Conservation (phyloP, 2,329 filamentous ascomycete species). For the Zasmidium cellare region DNA sequence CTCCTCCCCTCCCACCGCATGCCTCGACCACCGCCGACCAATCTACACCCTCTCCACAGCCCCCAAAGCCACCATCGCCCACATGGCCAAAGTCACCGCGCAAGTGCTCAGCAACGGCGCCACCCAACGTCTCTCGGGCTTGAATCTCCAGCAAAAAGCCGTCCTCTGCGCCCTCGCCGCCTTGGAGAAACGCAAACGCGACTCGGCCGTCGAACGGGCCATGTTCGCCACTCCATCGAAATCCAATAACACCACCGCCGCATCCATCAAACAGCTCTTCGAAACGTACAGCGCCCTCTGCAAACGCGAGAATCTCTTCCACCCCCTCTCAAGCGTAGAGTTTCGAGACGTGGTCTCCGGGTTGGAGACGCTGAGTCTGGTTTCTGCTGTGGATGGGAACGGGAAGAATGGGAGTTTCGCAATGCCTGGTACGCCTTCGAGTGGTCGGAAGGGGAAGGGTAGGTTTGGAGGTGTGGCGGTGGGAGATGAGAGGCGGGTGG, state of each 20-base stretch:
- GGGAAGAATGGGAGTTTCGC: constrained; percentile 69
- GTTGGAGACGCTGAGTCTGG: constrained; percentile 81
- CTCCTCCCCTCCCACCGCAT: constrained; percentile 54
- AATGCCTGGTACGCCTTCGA: constrained; percentile 61
- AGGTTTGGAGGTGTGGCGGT: constrained; percentile 41
- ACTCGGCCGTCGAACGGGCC: constrained; percentile 31
- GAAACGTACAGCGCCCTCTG: constrained; percentile 82
- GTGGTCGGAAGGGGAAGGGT: constrained; percentile 60
- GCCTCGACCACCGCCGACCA: constrained; percentile 39
- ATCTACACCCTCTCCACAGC: constrained; percentile 72
- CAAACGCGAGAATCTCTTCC: constrained; percentile 81
- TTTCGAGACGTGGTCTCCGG: constrained; percentile 91
- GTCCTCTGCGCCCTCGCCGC: constrained; percentile 85
- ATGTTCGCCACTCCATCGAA: constrained; percentile 45
- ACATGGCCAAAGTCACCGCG: constrained; percentile 88
- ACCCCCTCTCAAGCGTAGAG: constrained; percentile 85
- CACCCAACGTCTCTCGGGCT: constrained; percentile 75
- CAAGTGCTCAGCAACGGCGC: constrained; percentile 89
- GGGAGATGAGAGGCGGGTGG: constrained; percentile 61
- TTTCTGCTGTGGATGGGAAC: constrained; percentile 72
- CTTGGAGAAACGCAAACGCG: constrained; percentile 73
- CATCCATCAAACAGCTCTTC: constrained; percentile 81
- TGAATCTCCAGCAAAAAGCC: constrained; percentile 96
- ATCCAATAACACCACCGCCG: constrained; percentile 51
- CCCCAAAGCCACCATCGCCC: constrained; percentile 82